phyloP scores from a whole-genome alignment of 352 stramenopile genomes.

The Phytophthora macrochlamydospora region DNA sequence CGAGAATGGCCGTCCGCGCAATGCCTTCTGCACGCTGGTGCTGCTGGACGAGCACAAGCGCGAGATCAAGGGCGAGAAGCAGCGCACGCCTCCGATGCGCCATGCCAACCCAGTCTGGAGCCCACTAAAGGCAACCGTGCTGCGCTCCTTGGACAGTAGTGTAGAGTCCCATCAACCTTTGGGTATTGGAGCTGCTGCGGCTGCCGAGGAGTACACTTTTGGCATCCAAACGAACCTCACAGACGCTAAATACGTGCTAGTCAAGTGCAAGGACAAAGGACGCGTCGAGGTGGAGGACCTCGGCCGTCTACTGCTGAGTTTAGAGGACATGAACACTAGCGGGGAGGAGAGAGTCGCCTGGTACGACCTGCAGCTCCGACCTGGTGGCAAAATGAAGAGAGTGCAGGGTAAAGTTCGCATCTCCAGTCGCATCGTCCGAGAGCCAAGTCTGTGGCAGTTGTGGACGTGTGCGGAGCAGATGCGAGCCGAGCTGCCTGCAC shows the following conservation, averaged over 20 bases:
- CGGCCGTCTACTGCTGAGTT: constrained; percentile 73
- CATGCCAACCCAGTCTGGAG: constrained; percentile 79
- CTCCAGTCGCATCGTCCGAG: constrained; percentile 84
- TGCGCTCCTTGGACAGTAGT: constrained; percentile 78
- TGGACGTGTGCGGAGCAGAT: constrained; percentile 88
- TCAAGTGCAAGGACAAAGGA: constrained; percentile 91
- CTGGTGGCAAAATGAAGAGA: constrained; percentile 85
- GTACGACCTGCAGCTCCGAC: constrained; percentile 86
- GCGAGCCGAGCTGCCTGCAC: constrained; percentile 67
- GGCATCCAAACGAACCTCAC: constrained; percentile 77
- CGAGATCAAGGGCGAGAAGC: constrained; percentile 89
- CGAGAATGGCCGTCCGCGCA: constrained; percentile 61
- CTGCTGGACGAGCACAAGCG: constrained; percentile 83
- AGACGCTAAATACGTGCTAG: constrained; percentile 80
- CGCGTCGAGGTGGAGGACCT: constrained; percentile 85
- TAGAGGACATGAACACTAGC: constrained; percentile 86
- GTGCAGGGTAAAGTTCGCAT: constrained; percentile 85
- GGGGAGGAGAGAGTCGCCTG: constrained; percentile 82
- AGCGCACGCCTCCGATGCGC: constrained; percentile 73
- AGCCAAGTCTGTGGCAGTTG: constrained; percentile 84
- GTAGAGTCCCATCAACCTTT: constrained; percentile 86
- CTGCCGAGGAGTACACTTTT: constrained; percentile 88
- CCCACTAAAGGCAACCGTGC: constrained; percentile 78
- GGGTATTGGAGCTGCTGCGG: constrained; percentile 80
- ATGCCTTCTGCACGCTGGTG: constrained; percentile 86